phyloP scores from a whole-genome alignment of 352 stramenopile species.

The Globisporangium viniferum region DNA sequence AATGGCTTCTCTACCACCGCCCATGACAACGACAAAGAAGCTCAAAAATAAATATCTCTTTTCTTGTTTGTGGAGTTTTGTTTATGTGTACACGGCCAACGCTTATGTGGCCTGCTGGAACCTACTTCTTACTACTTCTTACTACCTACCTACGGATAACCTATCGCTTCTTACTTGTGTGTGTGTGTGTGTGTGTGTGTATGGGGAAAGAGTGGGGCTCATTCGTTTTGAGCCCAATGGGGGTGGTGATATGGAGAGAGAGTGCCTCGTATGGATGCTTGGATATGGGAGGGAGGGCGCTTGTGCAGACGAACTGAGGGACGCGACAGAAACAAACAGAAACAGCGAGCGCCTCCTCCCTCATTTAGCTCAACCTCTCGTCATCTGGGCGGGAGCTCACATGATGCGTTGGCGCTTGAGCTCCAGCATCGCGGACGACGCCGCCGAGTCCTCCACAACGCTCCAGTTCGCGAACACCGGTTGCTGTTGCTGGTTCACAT shows the following conservation, averaged over 20 bases:
- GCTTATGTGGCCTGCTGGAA: not conserved
- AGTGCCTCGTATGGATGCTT: not conserved
- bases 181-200: not conserved
- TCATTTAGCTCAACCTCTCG: not conserved
- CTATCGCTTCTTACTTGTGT: not conserved
- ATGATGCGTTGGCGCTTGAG: constrained; percentile 36
- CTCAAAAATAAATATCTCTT: constrained; percentile 8
- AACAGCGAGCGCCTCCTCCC: not conserved
- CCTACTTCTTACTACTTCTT: not conserved
- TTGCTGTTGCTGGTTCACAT: constrained; percentile 4
- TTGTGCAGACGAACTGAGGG: not conserved
- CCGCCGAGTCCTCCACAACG: constrained; percentile 29
- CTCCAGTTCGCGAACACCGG: constrained; percentile 20
- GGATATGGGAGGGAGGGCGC: not conserved
- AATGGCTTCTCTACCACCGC: no score
- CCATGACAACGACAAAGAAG: not conserved
- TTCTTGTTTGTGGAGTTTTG: constrained; percentile 6
- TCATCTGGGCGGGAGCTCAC: not conserved
- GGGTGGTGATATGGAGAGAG: not conserved
- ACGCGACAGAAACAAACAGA: constrained; percentile 6
- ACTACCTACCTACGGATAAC: not conserved
- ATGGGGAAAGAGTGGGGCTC: not conserved
- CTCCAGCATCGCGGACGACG: constrained; percentile 35
- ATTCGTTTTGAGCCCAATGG: constrained; percentile 4
- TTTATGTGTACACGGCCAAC: constrained; percentile 9